A percentile compares a stretch with the other conserved stretches of the same genome.
phyloP scores from a whole-genome alignment of 2,329 filamentous ascomycete genomes.

The Beauveria varroae region DNA sequence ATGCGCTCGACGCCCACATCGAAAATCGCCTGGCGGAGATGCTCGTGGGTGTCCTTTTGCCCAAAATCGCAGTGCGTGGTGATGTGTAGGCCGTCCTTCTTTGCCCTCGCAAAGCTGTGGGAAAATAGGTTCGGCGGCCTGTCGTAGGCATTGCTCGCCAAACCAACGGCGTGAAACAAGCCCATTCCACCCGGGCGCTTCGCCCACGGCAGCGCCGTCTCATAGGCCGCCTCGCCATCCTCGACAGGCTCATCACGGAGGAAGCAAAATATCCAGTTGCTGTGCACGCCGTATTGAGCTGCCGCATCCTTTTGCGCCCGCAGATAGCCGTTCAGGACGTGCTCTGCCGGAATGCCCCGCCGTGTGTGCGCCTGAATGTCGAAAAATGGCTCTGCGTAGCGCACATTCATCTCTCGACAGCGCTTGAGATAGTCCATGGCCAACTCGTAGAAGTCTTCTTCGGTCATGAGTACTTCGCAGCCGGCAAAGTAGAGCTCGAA shows the following conservation, averaged over 20 bases:
- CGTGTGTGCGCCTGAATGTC: conserved; percentile 65
- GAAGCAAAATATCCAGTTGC: conserved; percentile 63
- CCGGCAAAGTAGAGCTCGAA: conserved; percentile 72
- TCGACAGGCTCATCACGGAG: conserved; percentile 62
- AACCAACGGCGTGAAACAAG: conserved; percentile 37
- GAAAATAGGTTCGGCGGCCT: conserved; percentile 38
- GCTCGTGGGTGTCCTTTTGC: conserved; percentile 37
- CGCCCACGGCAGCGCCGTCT: conserved; percentile 31
- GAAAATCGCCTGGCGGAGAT: conserved; percentile 55
- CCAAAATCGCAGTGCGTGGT: conserved; percentile 46
- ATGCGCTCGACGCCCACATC: conserved; percentile 55
- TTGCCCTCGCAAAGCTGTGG: conserved; percentile 27
- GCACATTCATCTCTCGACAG: conserved; percentile 55
- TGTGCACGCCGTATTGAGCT: conserved; percentile 53
- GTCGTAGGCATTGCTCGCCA: conserved; percentile 39
- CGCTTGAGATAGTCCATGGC: conserved; percentile 62
- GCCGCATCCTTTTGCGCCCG: conserved; percentile 52
- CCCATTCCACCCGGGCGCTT: conserved; percentile 23
- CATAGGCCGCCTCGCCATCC: conserved; percentile 58
- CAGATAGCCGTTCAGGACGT: conserved; percentile 54
- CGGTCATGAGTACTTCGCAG: conserved; percentile 61
- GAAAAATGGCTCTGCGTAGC: conserved; percentile 70
- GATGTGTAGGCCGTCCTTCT: conserved; percentile 33
- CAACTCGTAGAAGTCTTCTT: conserved; percentile 64
- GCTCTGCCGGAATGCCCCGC: conserved; percentile 53